Conservation (phyloP, 2,329 filamentous ascomycete genomes). For the Colletotrichum euphorbiae region DNA sequence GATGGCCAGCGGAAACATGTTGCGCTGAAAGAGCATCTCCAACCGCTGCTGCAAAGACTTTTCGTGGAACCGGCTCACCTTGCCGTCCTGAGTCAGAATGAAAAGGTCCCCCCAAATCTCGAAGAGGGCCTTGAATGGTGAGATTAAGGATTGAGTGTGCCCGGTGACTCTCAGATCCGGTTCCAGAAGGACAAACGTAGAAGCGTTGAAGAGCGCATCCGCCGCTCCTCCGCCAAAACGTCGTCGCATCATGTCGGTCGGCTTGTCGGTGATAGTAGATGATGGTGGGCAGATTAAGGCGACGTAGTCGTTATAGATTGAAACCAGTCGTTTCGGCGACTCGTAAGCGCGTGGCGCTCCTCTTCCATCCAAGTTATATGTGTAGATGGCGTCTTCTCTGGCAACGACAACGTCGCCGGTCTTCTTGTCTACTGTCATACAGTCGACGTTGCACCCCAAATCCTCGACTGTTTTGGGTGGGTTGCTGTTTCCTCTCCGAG, state of each 20-base stretch:
- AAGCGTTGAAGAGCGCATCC: constrained; percentile 86
- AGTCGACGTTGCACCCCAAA: constrained; percentile 89
- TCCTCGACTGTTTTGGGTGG: constrained; percentile 91
- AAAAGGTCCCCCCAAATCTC: constrained; percentile 93
- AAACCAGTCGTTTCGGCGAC: constrained; percentile 85
- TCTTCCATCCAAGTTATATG: constrained; percentile 86
- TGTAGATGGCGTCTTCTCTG: constrained; percentile 94
- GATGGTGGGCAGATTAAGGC: constrained; percentile 83
- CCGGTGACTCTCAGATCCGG: constrained; percentile 90
- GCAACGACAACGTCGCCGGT: constrained; percentile 91
- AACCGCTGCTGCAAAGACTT: constrained; percentile 91
- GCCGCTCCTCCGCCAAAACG: constrained; percentile 77
- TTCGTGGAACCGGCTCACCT: constrained; percentile 90
- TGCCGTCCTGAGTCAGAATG: constrained; percentile 90
- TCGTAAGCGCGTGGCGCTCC: constrained; percentile 93
- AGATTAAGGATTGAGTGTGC: constrained; percentile 86
- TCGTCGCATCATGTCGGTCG: constrained; percentile 72
- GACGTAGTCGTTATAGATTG: constrained; percentile 86
- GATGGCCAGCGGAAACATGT: constrained; percentile 91
- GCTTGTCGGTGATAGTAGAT: constrained; percentile 60
- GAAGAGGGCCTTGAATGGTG: constrained; percentile 83
- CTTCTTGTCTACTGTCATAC: constrained; percentile 87
- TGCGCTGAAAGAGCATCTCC: constrained; percentile 92
- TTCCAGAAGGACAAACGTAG: constrained; percentile 91
- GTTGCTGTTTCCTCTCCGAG: constrained; percentile 88